Evolutionary conservation across 768 basidiomycete species (phyloP).

Genomic region (Mycena indigotica): DNA sequence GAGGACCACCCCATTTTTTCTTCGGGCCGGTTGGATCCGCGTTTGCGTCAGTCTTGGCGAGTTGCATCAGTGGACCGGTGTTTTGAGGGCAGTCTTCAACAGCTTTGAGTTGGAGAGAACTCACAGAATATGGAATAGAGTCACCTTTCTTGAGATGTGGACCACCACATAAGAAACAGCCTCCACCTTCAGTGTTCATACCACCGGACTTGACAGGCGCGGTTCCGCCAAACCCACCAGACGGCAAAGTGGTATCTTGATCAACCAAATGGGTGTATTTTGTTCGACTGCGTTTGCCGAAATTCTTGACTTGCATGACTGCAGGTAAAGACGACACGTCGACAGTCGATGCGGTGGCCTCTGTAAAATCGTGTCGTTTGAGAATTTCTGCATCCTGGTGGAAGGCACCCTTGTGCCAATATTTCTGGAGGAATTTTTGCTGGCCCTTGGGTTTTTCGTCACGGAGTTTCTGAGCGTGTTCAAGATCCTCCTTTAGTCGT

Average conservation of each 20-base stretch:
- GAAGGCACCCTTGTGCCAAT: slow-evolving; percentile 99
- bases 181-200: slow-evolving; percentile 55
- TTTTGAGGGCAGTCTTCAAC: slow-evolving; percentile 56
- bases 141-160: slow-evolving; percentile 90
- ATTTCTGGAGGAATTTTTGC: slow-evolving; percentile 94
- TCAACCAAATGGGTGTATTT: slow-evolving; percentile 97
- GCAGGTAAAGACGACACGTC: slow-evolving; percentile 89
- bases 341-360: slow-evolving; percentile 84
- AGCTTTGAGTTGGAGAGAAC: not conserved
- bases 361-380: slow-evolving; percentile 80
- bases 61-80: slow-evolving; percentile 36
- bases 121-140: slow-evolving; percentile 8
- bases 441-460: slow-evolving; percentile 90
- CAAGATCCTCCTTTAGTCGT: slow-evolving; percentile 88
- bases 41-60: slow-evolving; percentile 38
- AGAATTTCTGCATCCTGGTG: slow-evolving; percentile 96
- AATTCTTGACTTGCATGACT: slow-evolving; percentile 97
- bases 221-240: slow-evolving; percentile 67
- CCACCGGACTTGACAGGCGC: slow-evolving; percentile 59
- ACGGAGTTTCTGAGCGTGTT: slow-evolving; percentile 77
- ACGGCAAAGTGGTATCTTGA: slow-evolving; percentile 79
- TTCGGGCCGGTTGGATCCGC: slow-evolving; percentile 33
- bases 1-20: slow-evolving; percentile 34
- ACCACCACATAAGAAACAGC: slow-evolving; percentile 94
- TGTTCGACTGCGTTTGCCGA: slow-evolving; percentile 87